phyloP scores from a whole-genome alignment of 495 filamentous ascomycete species.

The Penicillium waksmanii region DNA sequence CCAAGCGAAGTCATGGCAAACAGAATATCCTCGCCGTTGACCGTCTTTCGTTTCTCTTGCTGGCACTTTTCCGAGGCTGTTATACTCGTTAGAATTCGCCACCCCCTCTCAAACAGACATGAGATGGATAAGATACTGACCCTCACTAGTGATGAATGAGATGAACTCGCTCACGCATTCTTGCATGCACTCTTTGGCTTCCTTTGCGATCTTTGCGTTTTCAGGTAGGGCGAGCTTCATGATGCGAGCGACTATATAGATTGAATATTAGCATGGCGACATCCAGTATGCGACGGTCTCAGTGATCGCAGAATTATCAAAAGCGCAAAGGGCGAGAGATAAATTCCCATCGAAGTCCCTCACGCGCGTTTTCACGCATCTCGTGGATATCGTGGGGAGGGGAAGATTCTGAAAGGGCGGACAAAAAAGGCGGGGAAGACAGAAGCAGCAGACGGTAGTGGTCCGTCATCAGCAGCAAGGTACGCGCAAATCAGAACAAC shows the following conservation, averaged over 20 bases:
- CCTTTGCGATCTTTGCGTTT: constrained; percentile 99
- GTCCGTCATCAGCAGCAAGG: constrained; percentile 54
- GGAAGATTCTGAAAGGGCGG: constrained; percentile 14
- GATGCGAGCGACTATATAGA: constrained; percentile 94
- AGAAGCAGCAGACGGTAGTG: constrained; percentile 28
- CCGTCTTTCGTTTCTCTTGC: constrained; percentile 98
- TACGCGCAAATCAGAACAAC: constrained; percentile 61
- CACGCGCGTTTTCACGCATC: background rate
- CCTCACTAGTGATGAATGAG: constrained; percentile 99
- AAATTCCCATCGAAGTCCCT: background rate
- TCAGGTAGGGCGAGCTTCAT: constrained; percentile 98
- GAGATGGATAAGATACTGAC: constrained; percentile 49
- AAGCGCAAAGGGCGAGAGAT: background rate
- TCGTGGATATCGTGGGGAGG: constrained; percentile 4
- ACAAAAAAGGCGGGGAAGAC: constrained; percentile 24
- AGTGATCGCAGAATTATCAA: background rate
- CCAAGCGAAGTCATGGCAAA: constrained; percentile 99
- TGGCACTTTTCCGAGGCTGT: constrained; percentile 98
- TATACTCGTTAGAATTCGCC: constrained; percentile 18
- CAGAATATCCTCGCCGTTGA: constrained; percentile 97
- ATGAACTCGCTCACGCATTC: constrained; percentile 99
- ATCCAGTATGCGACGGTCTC: background rate
- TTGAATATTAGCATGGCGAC: constrained; percentile 73
- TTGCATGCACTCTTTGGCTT: constrained; percentile 99
- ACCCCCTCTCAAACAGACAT: background rate